These are phyloP conservation scores for Pseudozyma hubeiensis DNA, from an alignment of 1,284 basidiomycete species.

Conservation along the genomic window DNA sequence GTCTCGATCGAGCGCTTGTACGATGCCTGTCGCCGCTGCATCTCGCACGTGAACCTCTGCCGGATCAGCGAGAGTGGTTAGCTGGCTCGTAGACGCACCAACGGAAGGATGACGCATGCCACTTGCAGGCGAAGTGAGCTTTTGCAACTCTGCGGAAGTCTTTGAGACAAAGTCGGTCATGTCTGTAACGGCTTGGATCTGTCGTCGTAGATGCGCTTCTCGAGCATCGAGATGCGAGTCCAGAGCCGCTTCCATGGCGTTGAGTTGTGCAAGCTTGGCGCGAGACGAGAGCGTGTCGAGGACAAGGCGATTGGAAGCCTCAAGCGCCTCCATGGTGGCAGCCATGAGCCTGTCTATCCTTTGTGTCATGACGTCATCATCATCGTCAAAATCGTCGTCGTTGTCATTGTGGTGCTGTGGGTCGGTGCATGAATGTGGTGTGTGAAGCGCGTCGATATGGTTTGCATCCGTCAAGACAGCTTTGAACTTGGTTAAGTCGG, in stretches of 20 bases:
- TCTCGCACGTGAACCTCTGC: conserved; percentile 28
- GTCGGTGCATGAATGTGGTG: background rate
- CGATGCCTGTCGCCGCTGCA: conserved; percentile 33
- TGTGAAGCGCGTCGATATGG: background rate
- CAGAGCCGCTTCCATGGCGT: conserved; percentile 39
- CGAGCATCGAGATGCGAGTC: conserved; percentile 38
- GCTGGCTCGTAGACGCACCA: conserved; percentile 19
- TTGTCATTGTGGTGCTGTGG: conserved; percentile 2
- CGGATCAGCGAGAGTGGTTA: conserved; percentile 18
- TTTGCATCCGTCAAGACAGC: background rate
- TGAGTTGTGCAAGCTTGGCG: conserved; percentile 44
- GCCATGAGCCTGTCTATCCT: conserved; percentile 42
- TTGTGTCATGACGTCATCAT: conserved; percentile 19
- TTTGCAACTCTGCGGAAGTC: conserved; percentile 30
- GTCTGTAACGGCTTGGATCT: conserved; percentile 36
- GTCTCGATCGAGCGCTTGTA: conserved; percentile 48
- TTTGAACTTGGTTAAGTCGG: conserved; percentile 2
- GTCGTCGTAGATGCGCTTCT: conserved; percentile 34
- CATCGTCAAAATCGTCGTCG: conserved; percentile 5
- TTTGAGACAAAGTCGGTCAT: conserved; percentile 43
- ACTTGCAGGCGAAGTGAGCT: conserved; percentile 12
- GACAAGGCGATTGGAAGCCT: conserved; percentile 38
- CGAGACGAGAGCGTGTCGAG: conserved; percentile 38
- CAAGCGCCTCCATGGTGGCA: conserved; percentile 47
- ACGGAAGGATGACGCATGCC: conserved; percentile 4